phyloP scores from a whole-genome alignment of 2,329 filamentous ascomycete genomes.

The Neophaeococcomyces aloes region DNA sequence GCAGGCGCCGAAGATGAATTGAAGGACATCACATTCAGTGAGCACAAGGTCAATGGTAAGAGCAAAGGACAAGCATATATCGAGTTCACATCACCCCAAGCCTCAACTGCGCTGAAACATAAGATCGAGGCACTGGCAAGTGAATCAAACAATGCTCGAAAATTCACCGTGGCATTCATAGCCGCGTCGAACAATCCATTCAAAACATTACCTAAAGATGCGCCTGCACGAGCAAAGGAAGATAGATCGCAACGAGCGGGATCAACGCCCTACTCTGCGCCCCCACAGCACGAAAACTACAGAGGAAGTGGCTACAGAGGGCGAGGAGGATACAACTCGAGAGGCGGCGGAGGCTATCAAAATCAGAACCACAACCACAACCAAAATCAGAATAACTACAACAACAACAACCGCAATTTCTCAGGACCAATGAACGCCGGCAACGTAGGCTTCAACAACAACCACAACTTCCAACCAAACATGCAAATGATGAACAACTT shows the following conservation, averaged over 20 bases:
- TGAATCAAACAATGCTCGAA: constrained; percentile 50
- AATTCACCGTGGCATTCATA: constrained; percentile 62
- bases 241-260: constrained; percentile 42
- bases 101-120: constrained; percentile 74
- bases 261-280: constrained; percentile 28
- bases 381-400: constrained; percentile 38
- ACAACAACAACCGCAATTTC: constrained; percentile 39
- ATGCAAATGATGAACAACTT: constrained; percentile 44
- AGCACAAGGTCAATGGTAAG: constrained; percentile 98
- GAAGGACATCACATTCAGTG: constrained; percentile 89
- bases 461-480: constrained; percentile 41
- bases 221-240: constrained; percentile 58
- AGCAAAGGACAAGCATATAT: constrained; percentile 88
- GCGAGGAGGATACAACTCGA: constrained; percentile 31
- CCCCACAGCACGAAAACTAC: constrained; percentile 32
- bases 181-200: constrained; percentile 74
- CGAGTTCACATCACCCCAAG: constrained; percentile 73
- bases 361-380: no score
- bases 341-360: constrained; percentile 25
- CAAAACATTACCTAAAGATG: constrained; percentile 81
- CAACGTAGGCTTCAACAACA: constrained; percentile 34
- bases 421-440: constrained; percentile 32
- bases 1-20: constrained; percentile 75
- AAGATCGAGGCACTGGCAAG: constrained; percentile 55
- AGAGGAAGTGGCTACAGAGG: constrained; percentile 46